Base-by-base conservation (phyloP, 345 rosid species). In the Nephelium lappaceum region DNA sequence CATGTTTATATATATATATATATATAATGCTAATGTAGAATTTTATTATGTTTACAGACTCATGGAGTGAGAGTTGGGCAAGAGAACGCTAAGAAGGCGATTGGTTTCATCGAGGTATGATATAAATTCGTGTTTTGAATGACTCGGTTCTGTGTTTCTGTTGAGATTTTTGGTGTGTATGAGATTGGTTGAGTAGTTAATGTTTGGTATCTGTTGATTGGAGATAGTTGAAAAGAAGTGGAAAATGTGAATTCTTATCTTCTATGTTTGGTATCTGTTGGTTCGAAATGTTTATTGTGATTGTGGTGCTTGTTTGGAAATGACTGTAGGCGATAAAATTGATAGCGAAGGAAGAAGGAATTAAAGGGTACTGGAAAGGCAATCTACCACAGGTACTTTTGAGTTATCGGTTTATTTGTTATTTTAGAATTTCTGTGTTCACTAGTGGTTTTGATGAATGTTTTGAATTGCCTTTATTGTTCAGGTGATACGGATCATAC, bases 351-450 rank as follows among this genome's bases (percentile, higher is more conserved):
- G 97, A 96, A 78, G 97, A 91, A 82, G 99, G 99, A 73, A 61
- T 96, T 16, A 96, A 91, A 86, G 98, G 99, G n/a, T 96, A 93
- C 69, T 93, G 99, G 99, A 96, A 96, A 78, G 99, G 98, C 78
- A 96, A 96, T 83, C 91, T 96, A 69, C 99, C 99, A 36, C 99
- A 96, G 99, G 98, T 93, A 58, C 78, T 43, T 47, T 69, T 16
- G 53, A 21, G 76, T 80, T 61, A 65, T 39, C 71, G 11, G 15
- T 61, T 77, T 65, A 4, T 25, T 14, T 25, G 6, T 45, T 39
- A 23, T 24, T 78, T 79, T 12, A n/a, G 58, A 53, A n/a, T 58
- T 24, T 73, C 41, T n/a, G 0, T 21, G 15, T 19, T 75, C 60
- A 14, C 27, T 69, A 62, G 27, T 63, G 45, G 3, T 73, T 57